Evolutionary conservation across 1,139 yeast species (phyloP), one percentile per base, ranked within the genome.

Genomic region (Yamadazyma conglobata): DNA sequence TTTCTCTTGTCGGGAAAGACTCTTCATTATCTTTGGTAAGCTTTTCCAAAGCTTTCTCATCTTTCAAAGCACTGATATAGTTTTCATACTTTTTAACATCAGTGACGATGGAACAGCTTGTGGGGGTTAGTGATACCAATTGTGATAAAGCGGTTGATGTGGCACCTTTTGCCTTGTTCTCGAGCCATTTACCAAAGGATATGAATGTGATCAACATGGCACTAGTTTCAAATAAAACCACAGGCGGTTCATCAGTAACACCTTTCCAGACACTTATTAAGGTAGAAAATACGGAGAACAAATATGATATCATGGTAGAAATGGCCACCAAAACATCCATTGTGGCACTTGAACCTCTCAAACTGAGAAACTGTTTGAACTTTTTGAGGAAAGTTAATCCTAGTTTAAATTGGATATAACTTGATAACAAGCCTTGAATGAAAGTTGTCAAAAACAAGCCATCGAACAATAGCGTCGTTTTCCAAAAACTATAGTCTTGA

Each of bases 251-350:
- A n/a, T 45, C 36, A 31, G 51, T 37, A 42, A 58, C 56, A 6
- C 73, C 56, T 44, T 52, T 33, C 69, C 67, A 48, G 41, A 51
- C 50, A 65, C 71, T 55, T 33, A 65, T 56, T 4, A 66, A 33
- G 40, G 77, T 76, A 1, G 93, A 72, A 15, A 78, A 54, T 1
- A 83, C 49, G 1, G 96, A 87, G 48, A 86, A 91, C 10, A 65
- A 39, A 49, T 78, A 91, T 3, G 96, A 85, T 18, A 85, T 77
- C 30, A 81, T 63, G 0, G 96, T 88, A 3, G 96, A 87, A 18
- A 85, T 66, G 35, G 85, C 79, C 21, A 93, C 91, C 39, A 93
- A 67, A 2, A 89, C 87, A 56, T 93, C 98, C 98, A 93, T 93
- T 13, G 93, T 88, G n/a, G 96, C 95, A 28, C 57, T 60, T 23